Conservation (phyloP, 169 alveolate species). For the Plasmodium berghei region DNA sequence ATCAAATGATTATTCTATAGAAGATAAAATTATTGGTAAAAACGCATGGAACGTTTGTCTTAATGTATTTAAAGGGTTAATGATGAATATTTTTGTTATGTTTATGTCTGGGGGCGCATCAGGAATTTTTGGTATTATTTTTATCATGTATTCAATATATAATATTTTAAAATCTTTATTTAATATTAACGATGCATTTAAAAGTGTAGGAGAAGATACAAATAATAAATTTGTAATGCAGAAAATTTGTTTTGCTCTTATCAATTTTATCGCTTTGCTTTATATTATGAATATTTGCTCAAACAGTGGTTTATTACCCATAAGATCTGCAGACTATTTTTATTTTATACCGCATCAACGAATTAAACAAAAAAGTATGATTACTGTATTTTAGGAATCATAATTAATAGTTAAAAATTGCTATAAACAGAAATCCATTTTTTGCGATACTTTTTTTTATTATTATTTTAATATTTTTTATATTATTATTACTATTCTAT, state of each 20-base stretch:
- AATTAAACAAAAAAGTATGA: constrained; percentile 59
- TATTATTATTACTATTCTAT: too few species aligned
- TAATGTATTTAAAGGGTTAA: constrained; percentile 60
- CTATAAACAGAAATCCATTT: too few species aligned
- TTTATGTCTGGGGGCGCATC: constrained; percentile 76
- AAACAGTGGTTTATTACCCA: constrained; percentile 64
- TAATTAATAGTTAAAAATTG: background rate
- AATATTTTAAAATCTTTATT: constrained; percentile 67
- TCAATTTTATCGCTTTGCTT: constrained; percentile 39
- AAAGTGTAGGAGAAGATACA: constrained; percentile 41
- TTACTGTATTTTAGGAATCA: constrained; percentile 17
- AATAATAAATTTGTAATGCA: constrained; percentile 44
- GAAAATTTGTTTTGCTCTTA: constrained; percentile 42
- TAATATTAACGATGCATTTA: constrained; percentile 66
- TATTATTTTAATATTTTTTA: constrained; percentile 4
- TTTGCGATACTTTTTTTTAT: background rate
- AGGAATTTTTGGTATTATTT: constrained; percentile 70
- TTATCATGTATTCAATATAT: constrained; percentile 58
- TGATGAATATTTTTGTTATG: constrained; percentile 74
- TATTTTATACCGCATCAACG: constrained; percentile 64
- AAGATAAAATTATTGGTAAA: constrained; percentile 24
- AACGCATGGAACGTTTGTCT: constrained; percentile 64
- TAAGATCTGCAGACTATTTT: constrained; percentile 68
- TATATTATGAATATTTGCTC: constrained; percentile 69
- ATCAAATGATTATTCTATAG: background rate